Base-by-base conservation (phyloP, 257 asterid species). In the Scutellaria minor region DNA sequence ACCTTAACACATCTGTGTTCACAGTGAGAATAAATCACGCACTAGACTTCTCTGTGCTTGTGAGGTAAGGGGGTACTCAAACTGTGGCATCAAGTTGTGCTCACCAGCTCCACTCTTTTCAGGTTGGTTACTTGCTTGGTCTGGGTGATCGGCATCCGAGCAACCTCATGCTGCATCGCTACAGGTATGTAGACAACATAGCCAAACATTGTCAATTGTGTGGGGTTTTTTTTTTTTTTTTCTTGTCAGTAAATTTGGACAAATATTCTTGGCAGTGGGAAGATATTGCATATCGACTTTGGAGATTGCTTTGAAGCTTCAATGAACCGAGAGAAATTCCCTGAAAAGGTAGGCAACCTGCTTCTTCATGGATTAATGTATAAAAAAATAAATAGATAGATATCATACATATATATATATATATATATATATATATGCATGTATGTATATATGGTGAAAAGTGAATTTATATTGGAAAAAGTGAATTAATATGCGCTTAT, bases 221-320 rank as follows among this genome's bases (percentile, higher is more conserved):
- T 54, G 51, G 54, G 14, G 46, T 73, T 48, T 69, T 62, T 72
- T 65, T 27, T 55, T 54, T 58, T 78, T 31, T 31, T 31, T 31
- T 31, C 5, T 3, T 0, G 5, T 31, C 5, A 31, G 37, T 31
- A 31, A 31, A 71, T 79, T 70, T 57, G 62, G 18, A 39, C 39
- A 54, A 44, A 9, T 68, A 53, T n/a, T 75, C 68, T 81, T 78
- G 57, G 72, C 91, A 94, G 99, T 86, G 99, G 99, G 72, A 92
- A 95, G 91, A 92, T 95, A 79, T 70, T 95, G 90, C 99, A 95
- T 79, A 95, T 95, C 13, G 98, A 95, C 77, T 95, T 95, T 77
- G 99, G 99, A 75, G 99, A 95, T 86, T 95, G 99, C 89, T 95
- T 95, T 87, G 99, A 95, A 86, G 99, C 99, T 84, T 95, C 99